phyloP scores from a whole-genome alignment of 2,329 filamentous ascomycete species.

The Colletotrichum eleusines region DNA sequence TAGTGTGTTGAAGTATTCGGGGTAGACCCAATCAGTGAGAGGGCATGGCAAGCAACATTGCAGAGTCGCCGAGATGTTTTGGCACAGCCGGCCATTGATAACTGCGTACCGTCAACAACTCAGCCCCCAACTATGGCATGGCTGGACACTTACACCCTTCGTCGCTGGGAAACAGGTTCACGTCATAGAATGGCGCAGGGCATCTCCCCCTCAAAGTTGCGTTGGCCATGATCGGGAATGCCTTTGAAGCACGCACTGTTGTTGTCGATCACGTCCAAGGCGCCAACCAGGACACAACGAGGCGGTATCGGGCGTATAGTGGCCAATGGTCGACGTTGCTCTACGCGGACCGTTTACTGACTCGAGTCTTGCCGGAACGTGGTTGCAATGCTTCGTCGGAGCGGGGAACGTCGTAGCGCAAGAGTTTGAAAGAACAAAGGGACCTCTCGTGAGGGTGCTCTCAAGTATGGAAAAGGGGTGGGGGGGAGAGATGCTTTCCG shows the following conservation, averaged over 20 bases:
- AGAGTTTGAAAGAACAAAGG: not conserved
- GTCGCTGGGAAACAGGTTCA: conserved; percentile 66
- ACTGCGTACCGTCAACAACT: conserved; percentile 59
- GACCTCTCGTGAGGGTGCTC: not conserved
- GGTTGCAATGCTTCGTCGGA: not conserved
- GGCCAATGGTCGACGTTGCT: not conserved
- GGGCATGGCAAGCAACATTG: conserved; percentile 93
- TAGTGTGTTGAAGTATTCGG: conserved; percentile 69
- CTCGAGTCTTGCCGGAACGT: not conserved
- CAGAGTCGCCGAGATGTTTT: conserved; percentile 60
- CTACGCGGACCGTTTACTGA: conserved; percentile 1
- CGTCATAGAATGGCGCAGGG: conserved; percentile 77
- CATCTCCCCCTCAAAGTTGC: conserved; percentile 56
- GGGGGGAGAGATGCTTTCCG: conserved; percentile 4
- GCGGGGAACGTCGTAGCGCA: not conserved
- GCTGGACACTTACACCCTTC: conserved; percentile 73
- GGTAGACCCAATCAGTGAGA: conserved; percentile 80
- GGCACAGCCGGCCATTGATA: conserved; percentile 67
- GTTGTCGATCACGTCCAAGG: not conserved
- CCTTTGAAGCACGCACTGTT: not conserved
- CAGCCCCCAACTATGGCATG: not conserved
- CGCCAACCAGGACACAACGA: not conserved
- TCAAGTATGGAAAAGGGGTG: not conserved
- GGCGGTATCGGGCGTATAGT: not conserved
- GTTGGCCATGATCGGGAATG: conserved; percentile 22